Evolutionary conservation across 768 basidiomycete genomes (phyloP).

Genomic region (Crassisporium funariophilum): DNA sequence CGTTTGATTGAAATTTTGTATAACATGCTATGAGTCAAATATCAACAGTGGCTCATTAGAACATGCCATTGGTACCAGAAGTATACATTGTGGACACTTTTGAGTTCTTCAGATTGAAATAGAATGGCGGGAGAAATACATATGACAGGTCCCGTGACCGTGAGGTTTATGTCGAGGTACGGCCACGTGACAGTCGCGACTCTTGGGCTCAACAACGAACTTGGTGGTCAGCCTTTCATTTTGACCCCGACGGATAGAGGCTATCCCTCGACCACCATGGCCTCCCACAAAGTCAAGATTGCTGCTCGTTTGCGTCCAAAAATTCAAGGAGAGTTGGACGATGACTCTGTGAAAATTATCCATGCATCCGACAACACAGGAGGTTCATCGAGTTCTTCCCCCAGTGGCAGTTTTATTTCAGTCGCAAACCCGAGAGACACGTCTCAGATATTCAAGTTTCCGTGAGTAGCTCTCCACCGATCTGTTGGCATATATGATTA

Average conservation of each 20-base stretch:
- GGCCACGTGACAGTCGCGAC: constrained; percentile 22
- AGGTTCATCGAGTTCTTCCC: constrained; percentile 27
- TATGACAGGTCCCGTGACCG: too few species aligned
- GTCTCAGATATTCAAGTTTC: constrained; percentile 76
- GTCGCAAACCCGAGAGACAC: constrained; percentile 74
- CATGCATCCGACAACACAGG: constrained; percentile 37
- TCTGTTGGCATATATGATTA: background rate
- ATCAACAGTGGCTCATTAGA: too few species aligned
- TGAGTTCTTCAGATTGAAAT: too few species aligned
- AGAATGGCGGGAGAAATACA: too few species aligned
- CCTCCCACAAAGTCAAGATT: constrained; percentile 64
- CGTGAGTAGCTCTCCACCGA: constrained; percentile 46
- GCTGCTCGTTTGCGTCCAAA: constrained; percentile 70
- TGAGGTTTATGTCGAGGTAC: too few species aligned
- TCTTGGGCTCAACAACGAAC: constrained; percentile 8
- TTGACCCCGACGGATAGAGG: constrained; percentile 1
- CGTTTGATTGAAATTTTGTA: too few species aligned
- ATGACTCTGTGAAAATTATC: constrained; percentile 58
- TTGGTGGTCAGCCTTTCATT: constrained; percentile 4
- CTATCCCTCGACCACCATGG: constrained; percentile 13
- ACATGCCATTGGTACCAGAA: too few species aligned
- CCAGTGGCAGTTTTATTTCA: constrained; percentile 50
- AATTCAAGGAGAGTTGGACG: constrained; percentile 62
- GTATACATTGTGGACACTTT: too few species aligned
- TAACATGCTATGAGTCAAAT: too few species aligned